These are phyloP conservation scores for Amanita subjunquillea DNA, from an alignment of 768 basidiomycete species.

Conservation along the genomic window DNA sequence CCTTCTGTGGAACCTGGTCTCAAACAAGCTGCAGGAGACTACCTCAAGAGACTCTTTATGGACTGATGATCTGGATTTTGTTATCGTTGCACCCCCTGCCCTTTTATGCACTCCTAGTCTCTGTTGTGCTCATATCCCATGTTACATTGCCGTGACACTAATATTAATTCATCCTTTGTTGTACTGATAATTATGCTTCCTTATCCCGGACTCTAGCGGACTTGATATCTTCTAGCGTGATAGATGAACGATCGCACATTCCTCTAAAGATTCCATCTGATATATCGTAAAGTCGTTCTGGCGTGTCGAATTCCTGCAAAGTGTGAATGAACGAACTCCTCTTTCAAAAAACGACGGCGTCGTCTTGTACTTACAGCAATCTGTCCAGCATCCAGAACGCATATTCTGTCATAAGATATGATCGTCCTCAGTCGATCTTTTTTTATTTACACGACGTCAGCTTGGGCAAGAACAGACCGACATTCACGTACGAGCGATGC, in stretches of 20 bases:
- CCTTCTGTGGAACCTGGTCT: slow-evolving; percentile 47
- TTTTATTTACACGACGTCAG: background rate
- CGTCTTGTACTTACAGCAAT: slow-evolving; percentile 45
- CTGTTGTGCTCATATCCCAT: slow-evolving; percentile 2
- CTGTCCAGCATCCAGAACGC: slow-evolving; percentile 74
- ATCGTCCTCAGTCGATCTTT: slow-evolving; percentile 80
- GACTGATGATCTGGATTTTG: slow-evolving; percentile 18
- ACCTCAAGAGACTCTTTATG: slow-evolving; percentile 56
- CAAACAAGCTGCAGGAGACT: slow-evolving; percentile 60
- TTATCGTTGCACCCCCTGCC: background rate
- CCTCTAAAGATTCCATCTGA: slow-evolving; percentile 64
- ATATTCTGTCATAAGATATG: slow-evolving; percentile 79
- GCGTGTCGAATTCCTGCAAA: slow-evolving; percentile 71
- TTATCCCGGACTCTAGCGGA: slow-evolving; percentile 20
- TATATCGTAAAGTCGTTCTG: slow-evolving; percentile 47
- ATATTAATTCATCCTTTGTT: background rate
- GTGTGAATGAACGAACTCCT: background rate
- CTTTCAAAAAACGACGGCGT: background rate
- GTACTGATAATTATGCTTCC: background rate
- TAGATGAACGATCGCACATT: slow-evolving; percentile 82
- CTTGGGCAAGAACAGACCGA: background rate
- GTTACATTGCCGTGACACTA: slow-evolving; percentile 4
- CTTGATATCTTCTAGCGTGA: slow-evolving; percentile 60
- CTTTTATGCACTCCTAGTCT: slow-evolving; percentile 6
- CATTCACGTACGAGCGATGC: slow-evolving; percentile 65